Percentiles rank a stretch among this genome's conserved stretches.
Evolutionary conservation across 2,329 filamentous ascomycete genomes (phyloP).

Genomic region (Diplodia sapinea): DNA sequence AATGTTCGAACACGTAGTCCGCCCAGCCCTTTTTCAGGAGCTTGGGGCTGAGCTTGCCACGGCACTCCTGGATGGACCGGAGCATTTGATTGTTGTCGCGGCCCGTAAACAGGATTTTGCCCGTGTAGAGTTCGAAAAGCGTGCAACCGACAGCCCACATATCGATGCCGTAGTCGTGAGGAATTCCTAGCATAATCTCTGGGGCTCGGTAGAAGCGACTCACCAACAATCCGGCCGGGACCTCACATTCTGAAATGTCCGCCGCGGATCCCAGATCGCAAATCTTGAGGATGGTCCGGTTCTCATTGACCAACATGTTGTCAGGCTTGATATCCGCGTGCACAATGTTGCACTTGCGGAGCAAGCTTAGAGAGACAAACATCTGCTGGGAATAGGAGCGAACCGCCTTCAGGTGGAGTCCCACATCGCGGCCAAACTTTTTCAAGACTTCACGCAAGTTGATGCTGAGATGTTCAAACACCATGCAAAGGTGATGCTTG

Average conservation of each 20-base stretch:
- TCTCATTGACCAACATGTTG: constrained; percentile 92
- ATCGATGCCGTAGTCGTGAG: constrained; percentile 91
- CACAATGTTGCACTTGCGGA: constrained; percentile 90
- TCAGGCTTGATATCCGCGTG: constrained; percentile 98
- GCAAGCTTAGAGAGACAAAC: constrained; percentile 83
- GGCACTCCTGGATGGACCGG: constrained; percentile 91
- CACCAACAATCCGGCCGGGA: constrained; percentile 85
- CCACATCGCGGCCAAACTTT: constrained; percentile 93
- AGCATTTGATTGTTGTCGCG: constrained; percentile 99
- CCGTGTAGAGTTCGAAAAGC: constrained; percentile 94
- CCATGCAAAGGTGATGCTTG: constrained; percentile 93
- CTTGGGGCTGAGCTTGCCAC: constrained; percentile 89
- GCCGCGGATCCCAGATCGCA: constrained; percentile 97
- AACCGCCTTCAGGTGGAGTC: constrained; percentile 87
- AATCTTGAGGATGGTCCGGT: constrained; percentile 84
- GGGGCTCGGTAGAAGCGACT: constrained; percentile 97
- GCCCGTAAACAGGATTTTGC: constrained; percentile 95
- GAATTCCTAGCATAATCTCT: constrained; percentile 82
- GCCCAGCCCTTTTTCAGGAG: constrained; percentile 74
- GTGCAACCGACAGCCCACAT: constrained; percentile 99
- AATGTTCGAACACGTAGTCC: constrained; percentile 76
- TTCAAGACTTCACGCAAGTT: constrained; percentile 93
- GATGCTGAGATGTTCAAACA: constrained; percentile 91
- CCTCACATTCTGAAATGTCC: constrained; percentile 82
- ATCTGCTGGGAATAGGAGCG: constrained; percentile 92